These are phyloP conservation scores for Rubus parviflorus DNA, from an alignment of 306 rosid genomes.

Conservation along the genomic window DNA sequence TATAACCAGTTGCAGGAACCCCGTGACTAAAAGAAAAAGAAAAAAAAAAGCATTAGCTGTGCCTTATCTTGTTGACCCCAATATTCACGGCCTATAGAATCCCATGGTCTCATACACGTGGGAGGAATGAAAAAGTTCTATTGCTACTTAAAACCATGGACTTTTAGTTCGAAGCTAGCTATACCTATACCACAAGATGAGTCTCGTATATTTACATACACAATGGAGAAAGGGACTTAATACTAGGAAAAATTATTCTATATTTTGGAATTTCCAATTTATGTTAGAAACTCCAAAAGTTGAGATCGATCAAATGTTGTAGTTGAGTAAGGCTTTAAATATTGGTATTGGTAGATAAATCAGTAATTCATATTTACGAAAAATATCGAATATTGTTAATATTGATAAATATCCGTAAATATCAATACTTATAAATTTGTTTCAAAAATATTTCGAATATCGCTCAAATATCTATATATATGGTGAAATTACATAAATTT, in stretches of 20 bases:
- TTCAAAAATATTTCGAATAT: too few species aligned
- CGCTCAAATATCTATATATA: too few species aligned
- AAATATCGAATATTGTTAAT: too few species aligned
- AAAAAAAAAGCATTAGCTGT: slow-evolving; percentile 3
- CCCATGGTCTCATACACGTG: slow-evolving; percentile 53
- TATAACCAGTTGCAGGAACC: slow-evolving; percentile 38
- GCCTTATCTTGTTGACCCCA: slow-evolving; percentile 36
- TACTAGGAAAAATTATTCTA: neutral
- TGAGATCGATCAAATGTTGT: neutral
- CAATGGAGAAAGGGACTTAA: neutral
- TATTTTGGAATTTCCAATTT: neutral
- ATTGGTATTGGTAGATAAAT: too few species aligned
- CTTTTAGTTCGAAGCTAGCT: slow-evolving; percentile 1
- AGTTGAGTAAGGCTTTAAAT: too few species aligned
- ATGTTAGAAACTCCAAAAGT: neutral
- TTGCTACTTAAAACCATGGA: slow-evolving; percentile 31
- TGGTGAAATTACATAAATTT: too few species aligned
- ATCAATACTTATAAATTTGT: too few species aligned
- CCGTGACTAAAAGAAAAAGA: slow-evolving; percentile 49
- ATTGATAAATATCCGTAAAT: too few species aligned
- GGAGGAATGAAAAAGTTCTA: slow-evolving; percentile 60
- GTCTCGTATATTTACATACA: neutral
- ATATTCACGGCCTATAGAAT: slow-evolving; percentile 42
- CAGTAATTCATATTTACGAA: too few species aligned
- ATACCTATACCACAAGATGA: neutral